Evolutionary conservation across 176 grass and related monocot species (phyloP), one percentile per base, ranked within the genome.

Genomic region (Ampelocalamus luodianensis): DNA sequence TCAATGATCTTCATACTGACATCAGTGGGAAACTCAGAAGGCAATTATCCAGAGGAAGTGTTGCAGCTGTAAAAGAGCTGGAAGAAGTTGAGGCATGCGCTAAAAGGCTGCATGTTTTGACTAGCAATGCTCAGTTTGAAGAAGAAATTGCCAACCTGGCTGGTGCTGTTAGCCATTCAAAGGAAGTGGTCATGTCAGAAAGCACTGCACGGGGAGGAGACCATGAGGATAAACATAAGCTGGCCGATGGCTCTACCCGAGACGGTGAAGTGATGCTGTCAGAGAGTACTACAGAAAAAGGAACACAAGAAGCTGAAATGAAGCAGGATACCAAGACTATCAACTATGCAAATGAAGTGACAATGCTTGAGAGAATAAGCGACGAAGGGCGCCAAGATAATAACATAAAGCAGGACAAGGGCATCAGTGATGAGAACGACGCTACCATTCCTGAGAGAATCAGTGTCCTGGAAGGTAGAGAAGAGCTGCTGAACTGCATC

Each of bases 11-110:
- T 46, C 87, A 88, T 59, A 34, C 82, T 38, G 43, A 73, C 20
- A 85, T 98, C 22, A 93, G 74, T 15, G 88, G 76, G 64, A 81
- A 94, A 76, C 58, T 91, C 16, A 90, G 56, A 72, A 82, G 16
- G 1, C 63, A 80, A 44, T 75, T 86, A 82, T 85, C 76, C 3
- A 18, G 77, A 10, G 69, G 76, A 32, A 69, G 80, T 68, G 63
- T 59, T 56, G 48, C 73, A 77, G 82, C 87, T 48, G 73, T 95
- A 58, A 92, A 91, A 76, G 96, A 98, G 80, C 80, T 96, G 60
- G 83, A 88, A 55, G 90, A 82, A 77, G 90, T 95, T 71, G 89
- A 91, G 68, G 49, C 54, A 39, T 87, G 79, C 86, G 90, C 72
- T 43, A 90, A 51, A 55, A 87, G 70, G 15, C 79, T 98, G 74